phyloP scores from a whole-genome alignment of 2,329 filamentous ascomycete species.

The Xenosphaeropsis pyriputrescens region DNA sequence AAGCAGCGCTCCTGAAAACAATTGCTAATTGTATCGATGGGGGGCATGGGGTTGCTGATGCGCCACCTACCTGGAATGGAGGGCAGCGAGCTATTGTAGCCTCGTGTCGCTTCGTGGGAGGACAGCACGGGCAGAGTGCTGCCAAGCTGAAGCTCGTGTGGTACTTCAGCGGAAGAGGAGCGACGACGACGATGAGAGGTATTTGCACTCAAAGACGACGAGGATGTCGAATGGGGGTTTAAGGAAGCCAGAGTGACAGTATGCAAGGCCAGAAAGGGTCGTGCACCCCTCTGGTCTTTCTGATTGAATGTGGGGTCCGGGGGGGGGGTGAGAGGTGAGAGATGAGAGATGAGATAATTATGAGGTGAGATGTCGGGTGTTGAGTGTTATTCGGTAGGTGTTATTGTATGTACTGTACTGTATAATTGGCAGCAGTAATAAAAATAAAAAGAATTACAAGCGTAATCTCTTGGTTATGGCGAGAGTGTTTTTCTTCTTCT shows the following conservation, averaged over 20 bases:
- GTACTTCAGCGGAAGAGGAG: conserved; percentile 17
- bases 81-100: conserved; percentile 6
- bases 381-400: no score
- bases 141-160: conserved; percentile 10
- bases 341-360: no score
- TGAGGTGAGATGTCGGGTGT: no score
- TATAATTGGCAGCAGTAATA: no score
- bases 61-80: conserved; percentile 13
- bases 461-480: no score
- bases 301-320: no score
- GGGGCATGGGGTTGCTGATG: background rate
- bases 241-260: conserved; percentile 33
- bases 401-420: no score
- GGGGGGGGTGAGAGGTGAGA: no score
- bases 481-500: no score
- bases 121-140: conserved; percentile 4
- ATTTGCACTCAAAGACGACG: conserved; percentile 25
- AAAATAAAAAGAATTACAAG: no score
- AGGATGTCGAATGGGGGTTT: conserved; percentile 30
- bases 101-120: conserved; percentile 2
- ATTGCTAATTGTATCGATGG: background rate
- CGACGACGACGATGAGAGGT: conserved; percentile 20
- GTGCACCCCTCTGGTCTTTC: no score
- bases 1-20: background rate
- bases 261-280: background rate